Percentiles rank a stretch among this genome's conserved stretches.
Conservation (phyloP, 1,139 yeast species). For the Blastobotrys arbuscula region DNA sequence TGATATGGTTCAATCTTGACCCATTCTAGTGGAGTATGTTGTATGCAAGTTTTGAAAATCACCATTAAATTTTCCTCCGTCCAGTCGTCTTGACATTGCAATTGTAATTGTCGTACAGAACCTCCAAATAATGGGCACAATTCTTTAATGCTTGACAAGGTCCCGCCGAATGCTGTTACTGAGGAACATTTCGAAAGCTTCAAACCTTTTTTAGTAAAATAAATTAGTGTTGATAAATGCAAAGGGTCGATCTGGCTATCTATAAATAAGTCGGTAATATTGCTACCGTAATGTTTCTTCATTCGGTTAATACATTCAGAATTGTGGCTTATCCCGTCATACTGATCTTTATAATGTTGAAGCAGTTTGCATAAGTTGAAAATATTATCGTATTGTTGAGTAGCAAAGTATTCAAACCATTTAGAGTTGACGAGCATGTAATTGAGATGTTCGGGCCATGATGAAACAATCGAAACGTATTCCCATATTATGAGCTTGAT, state of each 20-base stretch:
- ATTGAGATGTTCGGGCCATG: neutral
- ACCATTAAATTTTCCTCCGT: neutral
- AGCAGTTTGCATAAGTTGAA: neutral
- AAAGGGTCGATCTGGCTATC: neutral
- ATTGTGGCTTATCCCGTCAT: neutral
- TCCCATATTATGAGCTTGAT: neutral
- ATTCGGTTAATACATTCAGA: neutral
- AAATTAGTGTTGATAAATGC: neutral
- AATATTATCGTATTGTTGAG: neutral
- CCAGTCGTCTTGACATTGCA: neutral
- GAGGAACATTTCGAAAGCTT: neutral
- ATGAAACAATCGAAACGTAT: neutral
- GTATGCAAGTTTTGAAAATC: neutral
- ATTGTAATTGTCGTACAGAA: neutral
- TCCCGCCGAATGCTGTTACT: neutral
- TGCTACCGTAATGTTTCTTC: neutral
- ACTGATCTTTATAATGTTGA: neutral
- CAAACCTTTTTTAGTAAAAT: neutral
- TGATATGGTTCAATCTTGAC: neutral
- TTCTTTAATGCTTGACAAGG: neutral
- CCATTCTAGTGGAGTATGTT: too few species aligned
- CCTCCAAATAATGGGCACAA: neutral
- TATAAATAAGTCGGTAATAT: neutral
- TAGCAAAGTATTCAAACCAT: neutral
- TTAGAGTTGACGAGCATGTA: neutral